phyloP scores from a whole-genome alignment of 176 grass and related monocot species.

The Urochloa ruziziensis region DNA sequence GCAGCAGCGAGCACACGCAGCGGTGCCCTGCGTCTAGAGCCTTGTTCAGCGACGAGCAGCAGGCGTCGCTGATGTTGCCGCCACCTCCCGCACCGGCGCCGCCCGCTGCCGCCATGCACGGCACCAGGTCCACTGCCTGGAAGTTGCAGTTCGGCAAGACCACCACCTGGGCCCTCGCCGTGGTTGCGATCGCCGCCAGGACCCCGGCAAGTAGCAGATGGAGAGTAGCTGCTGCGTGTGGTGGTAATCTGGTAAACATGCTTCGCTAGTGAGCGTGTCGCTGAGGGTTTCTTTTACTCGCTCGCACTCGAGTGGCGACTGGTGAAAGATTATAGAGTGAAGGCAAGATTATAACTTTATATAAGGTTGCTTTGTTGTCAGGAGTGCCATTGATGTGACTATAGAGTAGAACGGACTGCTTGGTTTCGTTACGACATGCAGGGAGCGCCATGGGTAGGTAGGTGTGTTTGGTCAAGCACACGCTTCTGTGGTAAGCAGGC shows the following conservation, averaged over 20 bases:
- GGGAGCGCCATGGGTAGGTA: background rate
- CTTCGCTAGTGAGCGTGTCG: background rate
- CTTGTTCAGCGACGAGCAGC: conserved; percentile 39
- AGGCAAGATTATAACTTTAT: too few relatives aligned
- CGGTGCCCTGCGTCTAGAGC: conserved; percentile 37
- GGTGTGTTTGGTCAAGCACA: background rate
- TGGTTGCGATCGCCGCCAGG: background rate
- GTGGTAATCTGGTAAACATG: background rate
- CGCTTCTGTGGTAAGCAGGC: background rate
- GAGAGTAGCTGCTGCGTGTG: background rate
- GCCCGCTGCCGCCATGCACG: conserved; percentile 4
- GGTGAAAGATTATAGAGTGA: too few relatives aligned
- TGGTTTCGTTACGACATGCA: background rate
- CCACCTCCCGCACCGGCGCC: background rate
- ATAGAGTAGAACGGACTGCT: background rate
- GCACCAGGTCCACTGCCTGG: conserved; percentile 29
- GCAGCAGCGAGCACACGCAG: conserved; percentile 42
- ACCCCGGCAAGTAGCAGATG: background rate
- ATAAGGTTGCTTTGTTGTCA: too few relatives aligned
- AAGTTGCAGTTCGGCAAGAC: conserved; percentile 11
- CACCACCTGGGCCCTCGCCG: background rate
- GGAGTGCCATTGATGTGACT: too few relatives aligned
- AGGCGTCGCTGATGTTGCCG: conserved; percentile 30
- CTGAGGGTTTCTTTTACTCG: too few relatives aligned
- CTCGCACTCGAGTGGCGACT: too few relatives aligned